Evolutionary conservation across 441 rosid genomes (phyloP).

Genomic region (Adansonia gregorii): DNA sequence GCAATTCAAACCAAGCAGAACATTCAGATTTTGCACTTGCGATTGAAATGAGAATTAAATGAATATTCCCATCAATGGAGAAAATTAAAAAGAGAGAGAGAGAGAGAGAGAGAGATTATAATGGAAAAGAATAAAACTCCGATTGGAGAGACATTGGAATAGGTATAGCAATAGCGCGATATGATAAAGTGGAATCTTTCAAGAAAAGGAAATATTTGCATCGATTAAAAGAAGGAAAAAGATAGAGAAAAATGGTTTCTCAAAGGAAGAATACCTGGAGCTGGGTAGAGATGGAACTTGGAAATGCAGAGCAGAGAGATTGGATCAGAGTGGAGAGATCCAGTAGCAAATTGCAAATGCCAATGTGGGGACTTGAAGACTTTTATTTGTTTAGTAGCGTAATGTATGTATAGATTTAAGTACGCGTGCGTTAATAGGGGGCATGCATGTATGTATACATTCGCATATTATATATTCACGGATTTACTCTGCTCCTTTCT

Average conservation of each 20-base stretch:
- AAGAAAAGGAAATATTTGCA: background rate
- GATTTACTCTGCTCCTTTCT: background rate
- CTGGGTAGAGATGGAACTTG: background rate
- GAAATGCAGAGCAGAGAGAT: constrained; percentile 1
- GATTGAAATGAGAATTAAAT: background rate
- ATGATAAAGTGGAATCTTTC: background rate
- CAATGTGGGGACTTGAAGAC: background rate
- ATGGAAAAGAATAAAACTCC: background rate
- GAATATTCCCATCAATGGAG: background rate
- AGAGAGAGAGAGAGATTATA: constrained; percentile 2
- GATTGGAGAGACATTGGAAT: background rate
- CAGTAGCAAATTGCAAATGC: background rate
- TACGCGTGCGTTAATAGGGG: too few species aligned
- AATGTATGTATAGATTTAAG: too few species aligned
- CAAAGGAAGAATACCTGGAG: background rate
- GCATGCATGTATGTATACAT: too few species aligned
- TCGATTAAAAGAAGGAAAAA: background rate
- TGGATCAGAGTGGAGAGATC: constrained; percentile 11
- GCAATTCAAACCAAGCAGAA: background rate
- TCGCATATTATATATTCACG: too few species aligned
- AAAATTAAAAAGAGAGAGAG: background rate
- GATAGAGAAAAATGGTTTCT: background rate
- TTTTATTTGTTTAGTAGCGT: too few species aligned
- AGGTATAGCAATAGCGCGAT: background rate
- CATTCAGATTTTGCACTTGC: background rate